A percentile compares a stretch with the other conserved stretches of the same genome.
Conservation (phyloP, 768 basidiomycete genomes). For the Amanita jacksonii region DNA sequence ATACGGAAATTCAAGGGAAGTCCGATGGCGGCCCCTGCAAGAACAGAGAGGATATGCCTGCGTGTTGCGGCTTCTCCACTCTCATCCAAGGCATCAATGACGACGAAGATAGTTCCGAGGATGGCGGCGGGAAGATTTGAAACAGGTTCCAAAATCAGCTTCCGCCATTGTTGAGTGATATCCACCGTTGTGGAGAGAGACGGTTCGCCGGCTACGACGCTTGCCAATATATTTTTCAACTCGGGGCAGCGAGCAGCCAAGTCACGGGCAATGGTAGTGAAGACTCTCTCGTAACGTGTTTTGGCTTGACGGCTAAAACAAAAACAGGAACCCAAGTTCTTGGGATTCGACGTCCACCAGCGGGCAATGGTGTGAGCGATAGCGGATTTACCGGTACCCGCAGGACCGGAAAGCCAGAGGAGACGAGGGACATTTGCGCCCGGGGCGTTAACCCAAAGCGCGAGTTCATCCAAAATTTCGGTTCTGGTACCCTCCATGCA, state of each 20-base stretch:
- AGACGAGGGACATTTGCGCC: too few relatives aligned
- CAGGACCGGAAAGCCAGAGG: too few relatives aligned
- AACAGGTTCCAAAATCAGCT: neutral
- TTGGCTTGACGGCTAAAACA: neutral
- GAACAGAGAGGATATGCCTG: slow-evolving; percentile 14
- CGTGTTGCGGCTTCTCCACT: slow-evolving; percentile 12
- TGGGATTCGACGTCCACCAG: too few relatives aligned
- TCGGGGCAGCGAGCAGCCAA: neutral
- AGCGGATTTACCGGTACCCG: too few relatives aligned
- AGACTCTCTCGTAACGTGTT: neutral
- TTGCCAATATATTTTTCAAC: neutral
- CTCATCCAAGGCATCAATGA: slow-evolving; percentile 21
- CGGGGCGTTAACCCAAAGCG: too few relatives aligned
- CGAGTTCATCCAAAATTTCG: too few relatives aligned
- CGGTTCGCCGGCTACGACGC: neutral
- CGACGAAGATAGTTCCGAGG: slow-evolving; percentile 9
- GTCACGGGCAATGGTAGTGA: neutral
- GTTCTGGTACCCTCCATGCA: too few relatives aligned
- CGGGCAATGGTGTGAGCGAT: too few relatives aligned
- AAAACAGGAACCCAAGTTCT: too few relatives aligned
- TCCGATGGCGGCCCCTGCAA: slow-evolving; percentile 11
- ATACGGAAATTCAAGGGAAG: slow-evolving; percentile 21
- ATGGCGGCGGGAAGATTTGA: neutral
- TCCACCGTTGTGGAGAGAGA: neutral
- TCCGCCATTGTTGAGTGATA: neutral